Conservation (phyloP, 306 rosid species). For the Cucurbita pepo region DNA sequence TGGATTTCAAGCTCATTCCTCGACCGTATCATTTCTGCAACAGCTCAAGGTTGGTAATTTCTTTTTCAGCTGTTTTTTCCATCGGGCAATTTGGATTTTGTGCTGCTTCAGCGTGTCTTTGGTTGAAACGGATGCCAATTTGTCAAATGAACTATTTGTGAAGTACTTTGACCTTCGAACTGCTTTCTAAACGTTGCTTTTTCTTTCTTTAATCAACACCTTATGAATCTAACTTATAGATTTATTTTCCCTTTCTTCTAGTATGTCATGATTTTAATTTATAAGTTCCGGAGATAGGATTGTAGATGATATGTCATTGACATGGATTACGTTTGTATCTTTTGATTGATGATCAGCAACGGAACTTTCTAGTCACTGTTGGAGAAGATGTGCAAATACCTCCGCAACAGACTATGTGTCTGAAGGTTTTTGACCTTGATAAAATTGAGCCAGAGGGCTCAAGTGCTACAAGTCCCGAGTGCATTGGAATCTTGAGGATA, state of each 20-base stretch:
- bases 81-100: background rate
- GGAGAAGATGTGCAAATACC: conserved; percentile 81
- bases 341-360: conserved; percentile 46
- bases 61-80: background rate
- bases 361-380: conserved; percentile 61
- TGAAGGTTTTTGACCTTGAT: conserved; percentile 90
- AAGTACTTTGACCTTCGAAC: background rate
- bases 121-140: background rate
- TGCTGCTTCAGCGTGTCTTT: background rate
- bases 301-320: background rate
- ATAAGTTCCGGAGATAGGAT: background rate
- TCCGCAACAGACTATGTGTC: conserved; percentile 63
- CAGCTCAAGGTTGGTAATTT: conserved; percentile 70
- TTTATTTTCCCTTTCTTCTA: background rate
- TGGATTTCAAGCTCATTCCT: conserved; percentile 72
- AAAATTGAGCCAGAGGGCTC: conserved; percentile 80
- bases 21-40: conserved; percentile 68
- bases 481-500: conserved; percentile 87
- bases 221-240: background rate
- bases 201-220: background rate
- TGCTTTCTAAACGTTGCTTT: background rate
- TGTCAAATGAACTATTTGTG: background rate
- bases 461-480: conserved; percentile 65
- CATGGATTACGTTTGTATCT: background rate
- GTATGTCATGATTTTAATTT: background rate